Percentiles rank a stretch among this genome's conserved stretches.
Conservation (phyloP, 169 alveolate genomes). For the Cryptosporidium baileyi region DNA sequence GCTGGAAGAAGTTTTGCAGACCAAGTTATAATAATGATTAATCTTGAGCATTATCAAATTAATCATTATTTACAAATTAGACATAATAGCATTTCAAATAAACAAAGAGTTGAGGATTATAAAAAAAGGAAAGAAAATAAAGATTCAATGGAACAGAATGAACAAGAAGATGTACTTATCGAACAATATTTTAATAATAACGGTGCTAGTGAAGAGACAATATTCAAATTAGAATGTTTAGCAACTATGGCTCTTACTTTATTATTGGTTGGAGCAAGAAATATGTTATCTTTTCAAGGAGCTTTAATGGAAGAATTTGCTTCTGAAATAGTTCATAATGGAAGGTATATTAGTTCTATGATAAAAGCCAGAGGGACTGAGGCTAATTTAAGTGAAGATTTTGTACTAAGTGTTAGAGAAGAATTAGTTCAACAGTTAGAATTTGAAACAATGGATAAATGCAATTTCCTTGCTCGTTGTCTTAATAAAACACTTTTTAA, state of each 20-base stretch:
- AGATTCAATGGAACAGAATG: not conserved
- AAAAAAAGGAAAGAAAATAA: too few species aligned
- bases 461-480: not conserved
- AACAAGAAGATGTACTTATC: not conserved
- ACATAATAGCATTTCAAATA: not conserved
- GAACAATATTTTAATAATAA: not conserved
- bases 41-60: too few species aligned
- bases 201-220: not conserved
- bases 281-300: not conserved
- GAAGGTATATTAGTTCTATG: not conserved
- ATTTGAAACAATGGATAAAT: not conserved
- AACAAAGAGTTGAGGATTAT: not conserved
- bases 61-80: too few species aligned
- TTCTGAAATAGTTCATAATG: not conserved
- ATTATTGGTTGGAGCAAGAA: not conserved
- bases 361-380: conserved; percentile 1
- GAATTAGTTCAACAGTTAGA: not conserved
- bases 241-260: not conserved
- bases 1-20: too few species aligned
- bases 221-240: not conserved
- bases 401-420: not conserved
- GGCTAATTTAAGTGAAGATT: not conserved
- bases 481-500: not conserved
- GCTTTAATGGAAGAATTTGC: not conserved
- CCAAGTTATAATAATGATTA: too few species aligned